A percentile compares a stretch with the other conserved stretches of the same genome.
Evolutionary conservation across 192 early-diverging fungal genomes (phyloP).

Genomic region (Coemansia biformis): DNA sequence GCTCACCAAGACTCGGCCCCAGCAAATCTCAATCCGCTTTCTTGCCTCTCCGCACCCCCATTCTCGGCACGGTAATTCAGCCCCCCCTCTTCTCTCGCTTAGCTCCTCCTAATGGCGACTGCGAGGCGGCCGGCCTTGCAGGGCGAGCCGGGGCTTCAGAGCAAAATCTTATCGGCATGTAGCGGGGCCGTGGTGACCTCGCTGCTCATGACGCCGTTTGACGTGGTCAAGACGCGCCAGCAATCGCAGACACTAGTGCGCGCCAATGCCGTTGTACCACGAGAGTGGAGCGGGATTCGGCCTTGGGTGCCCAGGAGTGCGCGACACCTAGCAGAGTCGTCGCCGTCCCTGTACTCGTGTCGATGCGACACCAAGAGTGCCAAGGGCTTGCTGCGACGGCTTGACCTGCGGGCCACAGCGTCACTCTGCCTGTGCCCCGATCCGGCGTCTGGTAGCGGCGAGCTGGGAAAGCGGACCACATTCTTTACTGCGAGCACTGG

Average conservation of each 20-base stretch:
- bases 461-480: slow-evolving; percentile 1
- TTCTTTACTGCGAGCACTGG: slow-evolving; percentile 10
- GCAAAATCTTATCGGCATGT: slow-evolving; percentile 75
- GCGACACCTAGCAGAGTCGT: too few species aligned
- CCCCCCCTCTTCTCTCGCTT: too few species aligned
- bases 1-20: too few species aligned
- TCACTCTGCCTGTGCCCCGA: slow-evolving; percentile 25
- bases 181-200: slow-evolving; percentile 78
- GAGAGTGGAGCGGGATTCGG: too few species aligned
- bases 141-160: slow-evolving; percentile 21
- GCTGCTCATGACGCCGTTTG: slow-evolving; percentile 49
- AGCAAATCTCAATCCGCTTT: too few species aligned
- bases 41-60: too few species aligned
- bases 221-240: slow-evolving; percentile 31
- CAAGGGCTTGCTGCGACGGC: not conserved
- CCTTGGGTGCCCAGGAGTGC: too few species aligned
- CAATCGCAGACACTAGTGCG: slow-evolving; percentile 31
- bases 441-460: not conserved
- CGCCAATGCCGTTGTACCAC: slow-evolving; percentile 26
- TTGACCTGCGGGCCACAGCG: slow-evolving; percentile 12
- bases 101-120: not conserved
- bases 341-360: too few species aligned
- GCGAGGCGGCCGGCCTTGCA: too few species aligned
- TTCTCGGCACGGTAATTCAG: too few species aligned
- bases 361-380: slow-evolving; percentile 2